Conservation (phyloP, 495 filamentous ascomycete species). For the Trichoderma reesei region DNA sequence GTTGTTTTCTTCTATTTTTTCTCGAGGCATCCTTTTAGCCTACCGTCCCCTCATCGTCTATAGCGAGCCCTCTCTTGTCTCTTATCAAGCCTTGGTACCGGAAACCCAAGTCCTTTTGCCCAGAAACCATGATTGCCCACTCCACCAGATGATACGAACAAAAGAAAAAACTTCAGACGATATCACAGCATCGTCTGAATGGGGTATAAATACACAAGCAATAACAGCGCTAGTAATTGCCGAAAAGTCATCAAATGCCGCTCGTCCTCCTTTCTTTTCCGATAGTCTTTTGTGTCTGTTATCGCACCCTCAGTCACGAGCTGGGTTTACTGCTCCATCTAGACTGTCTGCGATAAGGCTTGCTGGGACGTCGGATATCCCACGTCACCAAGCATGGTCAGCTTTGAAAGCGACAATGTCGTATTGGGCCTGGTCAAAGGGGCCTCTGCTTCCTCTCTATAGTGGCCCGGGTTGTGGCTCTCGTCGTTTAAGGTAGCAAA, state of each 20-base stretch:
- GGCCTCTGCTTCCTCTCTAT: no score
- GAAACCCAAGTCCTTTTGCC: no score
- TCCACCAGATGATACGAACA: no score
- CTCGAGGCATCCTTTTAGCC: neutral
- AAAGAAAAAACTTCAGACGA: slow-evolving; percentile 1
- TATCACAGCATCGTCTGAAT: neutral
- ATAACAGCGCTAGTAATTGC: neutral
- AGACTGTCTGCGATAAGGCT: neutral
- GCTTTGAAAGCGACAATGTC: neutral
- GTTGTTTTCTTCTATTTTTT: no score
- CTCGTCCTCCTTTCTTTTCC: neutral
- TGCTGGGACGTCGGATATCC: neutral
- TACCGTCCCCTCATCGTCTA: no score
- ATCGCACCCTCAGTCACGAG: neutral
- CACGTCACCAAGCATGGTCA: neutral
- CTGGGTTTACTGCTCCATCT: neutral
- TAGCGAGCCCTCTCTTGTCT: no score
- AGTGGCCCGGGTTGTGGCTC: no score
- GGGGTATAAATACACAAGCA: slow-evolving; percentile 4
- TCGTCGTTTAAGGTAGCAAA: neutral
- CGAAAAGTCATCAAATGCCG: neutral
- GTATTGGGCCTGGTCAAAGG: neutral
- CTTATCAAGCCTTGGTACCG: no score
- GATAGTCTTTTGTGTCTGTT: no score
- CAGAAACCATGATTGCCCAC: no score